phyloP scores from a whole-genome alignment of 805 yeast genomes.

The Starmera caribaea region DNA sequence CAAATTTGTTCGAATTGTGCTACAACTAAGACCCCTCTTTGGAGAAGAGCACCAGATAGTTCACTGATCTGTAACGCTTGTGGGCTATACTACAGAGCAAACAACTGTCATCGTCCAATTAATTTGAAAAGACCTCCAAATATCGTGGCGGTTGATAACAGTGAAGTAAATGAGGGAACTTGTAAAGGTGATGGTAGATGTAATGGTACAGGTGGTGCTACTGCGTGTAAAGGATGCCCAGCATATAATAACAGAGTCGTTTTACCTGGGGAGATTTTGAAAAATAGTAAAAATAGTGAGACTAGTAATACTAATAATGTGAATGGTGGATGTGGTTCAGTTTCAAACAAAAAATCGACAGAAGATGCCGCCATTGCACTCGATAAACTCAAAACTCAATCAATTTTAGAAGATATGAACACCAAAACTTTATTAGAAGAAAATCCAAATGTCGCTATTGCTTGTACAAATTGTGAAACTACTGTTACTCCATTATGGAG shows the following conservation, averaged over 20 bases:
- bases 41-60: slow-evolving; percentile 89
- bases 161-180: slow-evolving; percentile 15
- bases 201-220: slow-evolving; percentile 81
- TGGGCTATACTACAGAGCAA: slow-evolving; percentile 81
- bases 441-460: slow-evolving; percentile 47
- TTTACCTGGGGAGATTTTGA: slow-evolving; percentile 14
- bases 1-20: slow-evolving; percentile 71
- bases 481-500: slow-evolving; percentile 86
- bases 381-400: neutral
- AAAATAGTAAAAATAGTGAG: neutral
- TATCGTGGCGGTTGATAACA: slow-evolving; percentile 66
- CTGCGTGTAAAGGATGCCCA: slow-evolving; percentile 76
- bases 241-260: slow-evolving; percentile 66
- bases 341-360: neutral
- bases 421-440: slow-evolving; percentile 11
- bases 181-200: slow-evolving; percentile 42
- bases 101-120: slow-evolving; percentile 86
- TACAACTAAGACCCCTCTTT: slow-evolving; percentile 82
- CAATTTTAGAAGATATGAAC: neutral
- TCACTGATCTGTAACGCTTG: slow-evolving; percentile 92
- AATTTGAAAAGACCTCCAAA: slow-evolving; percentile 69
- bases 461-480: slow-evolving; percentile 77
- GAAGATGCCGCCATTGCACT: neutral
- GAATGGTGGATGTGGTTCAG: neutral
- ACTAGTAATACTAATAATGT: neutral